Conservation (phyloP, 2,329 filamentous ascomycete species). For the Phyllosticta citribraziliensis region DNA sequence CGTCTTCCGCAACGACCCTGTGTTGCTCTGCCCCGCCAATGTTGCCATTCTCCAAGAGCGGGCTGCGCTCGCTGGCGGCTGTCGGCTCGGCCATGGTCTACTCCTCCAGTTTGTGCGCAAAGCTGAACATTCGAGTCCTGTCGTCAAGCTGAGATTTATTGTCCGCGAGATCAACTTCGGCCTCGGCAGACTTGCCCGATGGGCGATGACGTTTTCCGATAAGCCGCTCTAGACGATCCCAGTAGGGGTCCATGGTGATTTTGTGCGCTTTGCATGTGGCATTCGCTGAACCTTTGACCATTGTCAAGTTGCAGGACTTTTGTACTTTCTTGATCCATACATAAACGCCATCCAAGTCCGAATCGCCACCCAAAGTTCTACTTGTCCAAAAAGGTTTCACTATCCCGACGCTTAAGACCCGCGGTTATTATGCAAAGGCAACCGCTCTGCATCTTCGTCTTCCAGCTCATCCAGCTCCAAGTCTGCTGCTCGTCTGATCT, state of each 20-base stretch:
- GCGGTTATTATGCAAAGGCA: slow-evolving; percentile 6
- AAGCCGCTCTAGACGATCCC: neutral
- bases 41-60: slow-evolving; percentile 1
- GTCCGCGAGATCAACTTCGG: neutral
- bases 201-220: neutral
- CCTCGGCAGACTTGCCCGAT: neutral
- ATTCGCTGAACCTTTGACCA: no score
- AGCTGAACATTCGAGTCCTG: neutral
- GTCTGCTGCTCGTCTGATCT: slow-evolving; percentile 20
- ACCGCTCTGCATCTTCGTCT: slow-evolving; percentile 11
- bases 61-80: slow-evolving; percentile 6
- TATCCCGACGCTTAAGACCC: neutral
- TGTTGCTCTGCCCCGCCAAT: slow-evolving; percentile 1
- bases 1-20: neutral
- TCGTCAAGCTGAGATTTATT: neutral
- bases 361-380: no score
- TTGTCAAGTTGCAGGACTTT: no score
- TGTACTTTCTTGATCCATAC: no score
- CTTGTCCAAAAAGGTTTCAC: neutral
- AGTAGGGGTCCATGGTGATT: neutral
- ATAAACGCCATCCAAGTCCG: no score
- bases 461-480: slow-evolving; percentile 27
- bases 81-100: neutral
- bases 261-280: no score
- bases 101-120: neutral